Conservation (phyloP, 495 filamentous ascomycete genomes). For the Aspergillus sparsus region DNA sequence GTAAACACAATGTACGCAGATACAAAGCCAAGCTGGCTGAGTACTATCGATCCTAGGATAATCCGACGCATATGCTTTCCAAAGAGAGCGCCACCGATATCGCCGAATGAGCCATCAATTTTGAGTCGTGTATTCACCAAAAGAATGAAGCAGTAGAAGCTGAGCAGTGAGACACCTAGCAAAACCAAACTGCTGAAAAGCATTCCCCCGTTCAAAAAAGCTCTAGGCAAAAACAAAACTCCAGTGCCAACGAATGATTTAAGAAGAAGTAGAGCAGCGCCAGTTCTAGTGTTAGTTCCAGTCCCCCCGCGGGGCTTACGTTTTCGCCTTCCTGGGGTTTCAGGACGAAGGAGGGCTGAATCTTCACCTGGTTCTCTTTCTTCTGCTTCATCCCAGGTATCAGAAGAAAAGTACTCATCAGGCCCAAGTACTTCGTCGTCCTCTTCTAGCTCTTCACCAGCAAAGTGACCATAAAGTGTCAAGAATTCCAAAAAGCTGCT, state of each 20-base stretch:
- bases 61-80: slow-evolving; percentile 84
- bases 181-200: slow-evolving; percentile 91
- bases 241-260: slow-evolving; percentile 98
- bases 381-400: slow-evolving; percentile 62
- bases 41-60: slow-evolving; percentile 86
- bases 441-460: slow-evolving; percentile 92
- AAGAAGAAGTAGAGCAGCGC: slow-evolving; percentile 78
- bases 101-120: slow-evolving; percentile 88
- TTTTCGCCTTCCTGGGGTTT: slow-evolving; percentile 59
- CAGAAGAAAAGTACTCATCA: slow-evolving; percentile 82
- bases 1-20: slow-evolving; percentile 99
- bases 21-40: slow-evolving; percentile 94
- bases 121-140: slow-evolving; percentile 83
- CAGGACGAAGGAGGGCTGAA: slow-evolving; percentile 74
- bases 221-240: slow-evolving; percentile 92
- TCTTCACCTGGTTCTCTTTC: slow-evolving; percentile 76
- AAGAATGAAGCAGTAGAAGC: slow-evolving; percentile 95
- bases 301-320: slow-evolving; percentile 68
- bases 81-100: slow-evolving; percentile 91
- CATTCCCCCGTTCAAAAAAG: slow-evolving; percentile 95
- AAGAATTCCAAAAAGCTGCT: slow-evolving; percentile 94
- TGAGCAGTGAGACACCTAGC: slow-evolving; percentile 76
- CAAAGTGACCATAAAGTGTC: slow-evolving; percentile 94
- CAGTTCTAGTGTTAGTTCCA: slow-evolving; percentile 70
- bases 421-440: slow-evolving; percentile 85